Percentiles rank a stretch among this genome's conserved stretches.
Evolutionary conservation across 1,284 basidiomycete genomes (phyloP).

Genomic region (Malassezia nana): DNA sequence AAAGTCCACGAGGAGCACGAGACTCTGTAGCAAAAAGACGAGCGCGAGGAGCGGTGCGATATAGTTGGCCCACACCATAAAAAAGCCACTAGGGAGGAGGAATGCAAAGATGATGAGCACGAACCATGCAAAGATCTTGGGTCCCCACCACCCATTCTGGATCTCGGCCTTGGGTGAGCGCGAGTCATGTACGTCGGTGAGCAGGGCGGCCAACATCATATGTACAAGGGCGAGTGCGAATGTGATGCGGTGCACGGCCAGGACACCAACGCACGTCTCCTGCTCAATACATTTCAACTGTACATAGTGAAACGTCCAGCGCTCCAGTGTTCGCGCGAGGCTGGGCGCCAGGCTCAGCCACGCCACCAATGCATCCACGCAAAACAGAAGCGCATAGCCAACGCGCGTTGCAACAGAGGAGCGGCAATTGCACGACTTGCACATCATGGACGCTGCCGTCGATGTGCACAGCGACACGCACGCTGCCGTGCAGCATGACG

Average conservation of each 20-base stretch:
- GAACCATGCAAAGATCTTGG: conserved; percentile 80
- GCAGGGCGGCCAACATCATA: conserved; percentile 63
- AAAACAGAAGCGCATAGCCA: conserved; percentile 92
- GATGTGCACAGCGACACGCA: conserved; percentile 54
- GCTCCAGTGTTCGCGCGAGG: conserved; percentile 76
- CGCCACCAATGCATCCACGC: conserved; percentile 86
- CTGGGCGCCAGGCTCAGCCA: conserved; percentile 89
- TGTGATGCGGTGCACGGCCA: conserved; percentile 96
- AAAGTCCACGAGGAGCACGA: conserved; percentile 95
- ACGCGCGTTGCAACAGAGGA: conserved; percentile 95
- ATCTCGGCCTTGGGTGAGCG: conserved; percentile 80
- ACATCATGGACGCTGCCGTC: conserved; percentile 87
- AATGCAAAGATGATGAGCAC: conserved; percentile 69
- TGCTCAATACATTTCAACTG: conserved; percentile 91
- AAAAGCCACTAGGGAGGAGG: conserved; percentile 86
- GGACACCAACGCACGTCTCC: conserved; percentile 80
- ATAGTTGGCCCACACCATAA: conserved; percentile 93
- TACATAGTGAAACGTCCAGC: conserved; percentile 89
- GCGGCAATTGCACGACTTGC: conserved; percentile 97
- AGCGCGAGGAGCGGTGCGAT: conserved; percentile 78
- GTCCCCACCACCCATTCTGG: conserved; percentile 99
- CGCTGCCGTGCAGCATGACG: conserved; percentile 51
- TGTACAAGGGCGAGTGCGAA: conserved; percentile 89
- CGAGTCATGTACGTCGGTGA: conserved; percentile 81
- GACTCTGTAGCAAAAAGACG: conserved; percentile 83